Evolutionary conservation across 2,329 filamentous ascomycete genomes (phyloP), one percentile per base, ranked within the genome.

Genomic region (Diaporthe batatas): DNA sequence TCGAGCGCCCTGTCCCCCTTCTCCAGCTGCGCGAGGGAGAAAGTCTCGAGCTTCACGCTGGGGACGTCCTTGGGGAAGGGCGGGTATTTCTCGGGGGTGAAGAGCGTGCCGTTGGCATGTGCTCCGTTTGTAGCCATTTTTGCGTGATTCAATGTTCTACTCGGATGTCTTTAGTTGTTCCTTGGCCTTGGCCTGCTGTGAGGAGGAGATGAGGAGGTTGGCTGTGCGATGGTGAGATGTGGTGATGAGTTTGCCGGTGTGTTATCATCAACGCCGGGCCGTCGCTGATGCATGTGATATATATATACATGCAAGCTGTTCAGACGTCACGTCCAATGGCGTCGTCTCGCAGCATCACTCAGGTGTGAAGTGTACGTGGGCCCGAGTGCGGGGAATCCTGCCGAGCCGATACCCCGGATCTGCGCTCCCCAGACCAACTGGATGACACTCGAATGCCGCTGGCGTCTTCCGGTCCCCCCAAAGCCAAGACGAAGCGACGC

Each of bases 11-110:
- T 34, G 57, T 76, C 75, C 11, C 72, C 73, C 1, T 64, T 65
- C 49, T 75, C 71, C 12, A 76, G 73, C 47, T 73, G 55, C 0
- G 75, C 72, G 18, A 76, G 64, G 1, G 75, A 74, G 42, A 75
- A 68, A 0, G 73, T 74, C 34, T 75, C 73, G 0, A 76, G 73
- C 39, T 68, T 70, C n/a, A 74, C 71, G n/a, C 53, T 68, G 3
- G 73, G 73, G 11, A 74, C 34, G 21, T 68, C 59, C 5, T 65
- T 58, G 11, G 73, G 73, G n/a, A 74, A 74, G 32, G 71, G 67
- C 1, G 70, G 70, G 29, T 74, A 73, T 11, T 44, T 68, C 0
- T 54, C 36, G 2, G 47, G 73, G 11, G 72, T 62, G 53, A 74
- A 59, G 1, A 54, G 53, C 25, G 54, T 16, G 16, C 67, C 54